These are phyloP conservation scores for Shiraia bambusicola DNA, from an alignment of 2,329 filamentous ascomycete species.

Conservation along the genomic window DNA sequence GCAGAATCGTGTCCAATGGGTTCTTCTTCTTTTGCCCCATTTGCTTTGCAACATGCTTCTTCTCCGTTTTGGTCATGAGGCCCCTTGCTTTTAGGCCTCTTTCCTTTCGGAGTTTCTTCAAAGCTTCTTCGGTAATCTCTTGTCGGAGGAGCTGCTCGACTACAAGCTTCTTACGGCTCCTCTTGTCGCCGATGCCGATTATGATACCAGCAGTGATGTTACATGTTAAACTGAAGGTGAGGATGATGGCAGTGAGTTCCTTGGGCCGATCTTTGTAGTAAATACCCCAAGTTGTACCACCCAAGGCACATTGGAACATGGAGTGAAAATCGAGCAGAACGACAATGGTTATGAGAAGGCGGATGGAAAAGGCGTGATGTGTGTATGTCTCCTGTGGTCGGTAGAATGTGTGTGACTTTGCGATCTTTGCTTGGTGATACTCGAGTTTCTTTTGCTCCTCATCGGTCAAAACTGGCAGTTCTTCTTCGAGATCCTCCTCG, in stretches of 20 bases:
- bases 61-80: slow-evolving; percentile 27
- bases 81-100: slow-evolving; percentile 35
- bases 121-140: slow-evolving; percentile 67
- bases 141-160: slow-evolving; percentile 74
- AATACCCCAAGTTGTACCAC: slow-evolving; percentile 77
- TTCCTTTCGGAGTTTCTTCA: slow-evolving; percentile 56
- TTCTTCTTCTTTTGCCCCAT: slow-evolving; percentile 27
- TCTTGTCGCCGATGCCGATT: slow-evolving; percentile 73
- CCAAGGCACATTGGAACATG: slow-evolving; percentile 76
- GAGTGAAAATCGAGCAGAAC: slow-evolving; percentile 77
- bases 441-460: slow-evolving; percentile 68
- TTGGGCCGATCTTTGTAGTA: slow-evolving; percentile 68
- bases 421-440: slow-evolving; percentile 77
- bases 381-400: slow-evolving; percentile 86
- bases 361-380: slow-evolving; percentile 75
- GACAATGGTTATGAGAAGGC: slow-evolving; percentile 72
- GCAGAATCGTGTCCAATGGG: slow-evolving; percentile 28
- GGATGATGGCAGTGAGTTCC: slow-evolving; percentile 78
- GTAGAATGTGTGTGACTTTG: slow-evolving; percentile 84
- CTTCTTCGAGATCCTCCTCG: slow-evolving; percentile 7
- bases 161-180: slow-evolving; percentile 82
- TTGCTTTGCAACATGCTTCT: slow-evolving; percentile 21
- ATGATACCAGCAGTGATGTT: slow-evolving; percentile 76
- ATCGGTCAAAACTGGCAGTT: slow-evolving; percentile 59
- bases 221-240: slow-evolving; percentile 73